Percentiles rank a stretch among this genome's conserved stretches.
Conservation (phyloP, 1,139 yeast genomes). For the Hansenula sp. region DNA sequence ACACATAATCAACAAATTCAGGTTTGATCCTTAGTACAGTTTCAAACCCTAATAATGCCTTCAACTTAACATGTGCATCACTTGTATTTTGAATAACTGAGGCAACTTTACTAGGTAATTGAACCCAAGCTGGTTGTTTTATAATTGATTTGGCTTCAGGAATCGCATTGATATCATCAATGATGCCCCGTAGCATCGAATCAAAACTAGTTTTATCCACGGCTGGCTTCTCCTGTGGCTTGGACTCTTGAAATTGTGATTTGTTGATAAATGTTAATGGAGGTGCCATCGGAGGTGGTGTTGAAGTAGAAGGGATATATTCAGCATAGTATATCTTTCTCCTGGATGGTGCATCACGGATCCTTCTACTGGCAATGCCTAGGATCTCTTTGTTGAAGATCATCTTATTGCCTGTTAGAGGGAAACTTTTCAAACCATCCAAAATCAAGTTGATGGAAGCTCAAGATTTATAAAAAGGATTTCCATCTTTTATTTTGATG, state of each 20-base stretch:
- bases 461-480: too few relatives aligned
- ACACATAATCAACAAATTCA: slow-evolving; percentile 7
- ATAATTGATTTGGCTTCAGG: neutral
- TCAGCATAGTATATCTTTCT: slow-evolving; percentile 1
- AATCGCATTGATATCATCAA: neutral
- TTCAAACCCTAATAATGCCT: slow-evolving; percentile 8
- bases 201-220: neutral
- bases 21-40: slow-evolving; percentile 8
- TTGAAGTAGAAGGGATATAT: neutral
- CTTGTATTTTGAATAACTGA: slow-evolving; percentile 4
- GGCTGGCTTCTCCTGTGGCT: neutral
- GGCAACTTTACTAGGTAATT: neutral
- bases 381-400: neutral
- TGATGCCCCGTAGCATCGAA: neutral
- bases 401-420: too few relatives aligned
- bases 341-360: neutral
- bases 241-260: neutral
- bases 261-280: too few relatives aligned
- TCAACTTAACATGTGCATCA: slow-evolving; percentile 16
- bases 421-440: too few relatives aligned
- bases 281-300: neutral
- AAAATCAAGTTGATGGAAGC: too few relatives aligned
- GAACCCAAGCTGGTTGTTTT: neutral
- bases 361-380: neutral
- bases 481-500: too few relatives aligned